Conservation (phyloP, 805 yeast genomes). For the Teunomyces stri region DNA sequence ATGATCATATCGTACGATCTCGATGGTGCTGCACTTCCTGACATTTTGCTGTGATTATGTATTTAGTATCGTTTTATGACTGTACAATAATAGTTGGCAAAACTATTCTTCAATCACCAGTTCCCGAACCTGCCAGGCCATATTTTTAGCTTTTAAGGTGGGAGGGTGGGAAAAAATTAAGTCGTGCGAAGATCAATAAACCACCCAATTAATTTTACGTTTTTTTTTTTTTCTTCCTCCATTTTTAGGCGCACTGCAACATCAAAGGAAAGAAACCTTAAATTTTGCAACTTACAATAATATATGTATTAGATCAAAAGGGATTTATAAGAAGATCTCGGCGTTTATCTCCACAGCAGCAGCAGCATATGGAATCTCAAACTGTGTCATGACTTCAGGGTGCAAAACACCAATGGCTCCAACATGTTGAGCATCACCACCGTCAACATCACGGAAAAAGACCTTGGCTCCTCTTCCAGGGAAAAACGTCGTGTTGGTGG, state of each 20-base stretch:
- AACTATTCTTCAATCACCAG: background rate
- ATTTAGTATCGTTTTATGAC: background rate
- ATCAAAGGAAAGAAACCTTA: background rate
- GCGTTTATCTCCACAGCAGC: slow-evolving; percentile 88
- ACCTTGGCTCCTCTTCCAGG: slow-evolving; percentile 97
- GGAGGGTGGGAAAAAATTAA: background rate
- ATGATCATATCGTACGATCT: slow-evolving; percentile 85
- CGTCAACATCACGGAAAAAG: slow-evolving; percentile 64
- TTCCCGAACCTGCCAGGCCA: slow-evolving; percentile 2
- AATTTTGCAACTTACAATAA: slow-evolving; percentile 12
- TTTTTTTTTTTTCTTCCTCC: background rate
- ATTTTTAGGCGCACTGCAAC: background rate
- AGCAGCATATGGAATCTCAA: slow-evolving; percentile 91
- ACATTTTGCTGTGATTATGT: background rate
- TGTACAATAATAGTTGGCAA: background rate
- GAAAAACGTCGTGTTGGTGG: slow-evolving; percentile 71
- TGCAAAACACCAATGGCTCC: slow-evolving; percentile 94
- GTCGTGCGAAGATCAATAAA: background rate
- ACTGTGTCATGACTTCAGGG: slow-evolving; percentile 84
- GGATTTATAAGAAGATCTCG: slow-evolving; percentile 68
- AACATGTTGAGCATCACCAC: slow-evolving; percentile 54
- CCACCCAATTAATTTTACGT: background rate
- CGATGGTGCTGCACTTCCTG: slow-evolving; percentile 46
- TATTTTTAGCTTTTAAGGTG: background rate
- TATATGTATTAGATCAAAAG: too few species aligned